phyloP scores from a whole-genome alignment of 371 early-diverging fungal species.

The Dinochytrium kinnereticum region DNA sequence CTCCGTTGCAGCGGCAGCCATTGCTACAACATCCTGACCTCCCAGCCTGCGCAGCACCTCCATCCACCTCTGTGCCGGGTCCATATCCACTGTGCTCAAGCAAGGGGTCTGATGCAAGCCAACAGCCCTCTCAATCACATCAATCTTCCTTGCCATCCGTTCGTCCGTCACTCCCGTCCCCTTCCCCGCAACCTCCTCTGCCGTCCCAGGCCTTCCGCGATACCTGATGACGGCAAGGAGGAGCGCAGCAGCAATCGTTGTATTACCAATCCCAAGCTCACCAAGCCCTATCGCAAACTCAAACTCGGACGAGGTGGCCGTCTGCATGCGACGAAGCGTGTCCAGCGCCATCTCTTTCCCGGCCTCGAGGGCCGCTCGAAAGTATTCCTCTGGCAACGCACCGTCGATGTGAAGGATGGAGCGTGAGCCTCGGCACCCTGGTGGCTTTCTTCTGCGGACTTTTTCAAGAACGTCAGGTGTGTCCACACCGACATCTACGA shows the following conservation, averaged over 20 bases:
- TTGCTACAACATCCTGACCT: conserved; percentile 39
- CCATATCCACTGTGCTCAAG: not conserved
- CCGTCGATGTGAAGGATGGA: conserved; percentile 16
- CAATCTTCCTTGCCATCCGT: conserved; percentile 18
- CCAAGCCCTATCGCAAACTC: conserved; percentile 33
- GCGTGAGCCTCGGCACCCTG: conserved; percentile 19
- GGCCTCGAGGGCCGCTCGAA: conserved; percentile 18
- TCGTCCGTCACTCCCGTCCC: conserved; percentile 39
- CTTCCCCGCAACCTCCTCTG: conserved; percentile 26
- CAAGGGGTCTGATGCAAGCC: not conserved
- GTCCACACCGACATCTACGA: conserved; percentile 41
- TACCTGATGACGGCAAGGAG: conserved; percentile 28
- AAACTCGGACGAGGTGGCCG: not conserved
- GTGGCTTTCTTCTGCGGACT: conserved; percentile 2
- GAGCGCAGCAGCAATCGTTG: conserved; percentile 25
- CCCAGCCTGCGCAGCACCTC: conserved; percentile 21
- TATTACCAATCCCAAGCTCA: conserved; percentile 44
- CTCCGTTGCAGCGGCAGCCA: conserved; percentile 28
- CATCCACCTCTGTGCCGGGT: conserved; percentile 18
- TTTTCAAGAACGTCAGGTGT: conserved; percentile 6
- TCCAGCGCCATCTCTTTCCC: conserved; percentile 13
- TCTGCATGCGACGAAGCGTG: not conserved
- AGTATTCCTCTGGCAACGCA: conserved; percentile 26
- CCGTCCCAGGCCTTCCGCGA: conserved; percentile 9
- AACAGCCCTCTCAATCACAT: conserved; percentile 20